These are phyloP conservation scores for Sparassis latifolia DNA, from an alignment of 1,284 basidiomycete genomes.

Conservation along the genomic window DNA sequence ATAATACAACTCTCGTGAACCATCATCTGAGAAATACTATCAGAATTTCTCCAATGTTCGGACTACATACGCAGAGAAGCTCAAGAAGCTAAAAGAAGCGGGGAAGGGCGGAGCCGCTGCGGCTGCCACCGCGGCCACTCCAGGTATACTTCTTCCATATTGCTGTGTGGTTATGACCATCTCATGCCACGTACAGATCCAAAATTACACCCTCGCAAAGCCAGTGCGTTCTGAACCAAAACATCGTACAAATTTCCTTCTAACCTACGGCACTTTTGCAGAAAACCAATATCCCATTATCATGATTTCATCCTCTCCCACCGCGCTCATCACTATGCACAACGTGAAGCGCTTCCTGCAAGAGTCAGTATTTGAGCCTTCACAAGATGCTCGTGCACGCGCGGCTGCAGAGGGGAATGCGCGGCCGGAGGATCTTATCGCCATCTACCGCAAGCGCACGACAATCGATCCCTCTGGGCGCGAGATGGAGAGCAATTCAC, in stretches of 20 bases:
- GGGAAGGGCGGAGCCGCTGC: constrained; percentile 41
- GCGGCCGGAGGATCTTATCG: constrained; percentile 77
- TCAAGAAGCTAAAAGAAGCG: constrained; percentile 69
- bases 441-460: constrained; percentile 74
- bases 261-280: constrained; percentile 13
- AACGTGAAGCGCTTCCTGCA: constrained; percentile 94
- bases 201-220: constrained; percentile 54
- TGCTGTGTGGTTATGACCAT: too few species aligned
- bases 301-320: constrained; percentile 93
- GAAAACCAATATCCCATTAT: constrained; percentile 85
- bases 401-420: constrained; percentile 67
- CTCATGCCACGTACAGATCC: constrained; percentile 30
- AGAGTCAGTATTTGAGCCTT: constrained; percentile 82
- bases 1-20: neutral
- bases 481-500: constrained; percentile 34
- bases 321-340: constrained; percentile 94
- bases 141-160: constrained; percentile 23
- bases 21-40: neutral
- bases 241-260: neutral
- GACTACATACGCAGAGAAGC: constrained; percentile 55
- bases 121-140: constrained; percentile 26
- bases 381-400: constrained; percentile 65
- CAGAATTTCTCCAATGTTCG: constrained; percentile 72
- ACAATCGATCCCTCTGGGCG: constrained; percentile 48
- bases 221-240: constrained; percentile 35